Evolutionary conservation across 2,329 filamentous ascomycete genomes (phyloP), one percentile per base, ranked within the genome.

Genomic region (Acephala macrosclerotiorum): DNA sequence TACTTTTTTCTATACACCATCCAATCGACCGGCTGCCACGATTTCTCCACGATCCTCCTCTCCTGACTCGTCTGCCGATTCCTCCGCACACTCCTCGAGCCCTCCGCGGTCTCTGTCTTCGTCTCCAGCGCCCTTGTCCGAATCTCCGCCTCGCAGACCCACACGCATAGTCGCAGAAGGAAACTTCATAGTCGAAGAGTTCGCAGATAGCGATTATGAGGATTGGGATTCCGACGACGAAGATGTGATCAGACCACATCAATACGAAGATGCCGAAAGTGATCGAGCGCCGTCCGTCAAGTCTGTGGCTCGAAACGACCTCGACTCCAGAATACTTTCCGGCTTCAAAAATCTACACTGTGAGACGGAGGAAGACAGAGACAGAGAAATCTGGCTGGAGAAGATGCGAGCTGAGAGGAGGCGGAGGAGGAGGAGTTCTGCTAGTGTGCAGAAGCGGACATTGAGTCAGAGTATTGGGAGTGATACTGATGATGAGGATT

Each of bases 11-110:
- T 79, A 77, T 63, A 69, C 72, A 36, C 75, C 72, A n/a, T 70
- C 75, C 26, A 68, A 74, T 47, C 74, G 75, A 14, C 75, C 75
- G 35, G 12, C 25, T 53, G 75, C 78, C 33, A 75, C 80, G 45
- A 70, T 81, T 18, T 81, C 80, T 5, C 80, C 81, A 38, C 78
- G 75, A 61, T 78, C 79, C 7, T 77, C 77, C 35, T 75, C 76
- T 55, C 76, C 79, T 4, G 75, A 75, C 7, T 71, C 70, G 11
- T 75, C 78, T 1, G 72, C 73, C 0, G 56, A 63, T 29, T 64
- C 67, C 51, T 74, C 73, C 7, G 63, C 63, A 38, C 74, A 76
- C 3, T 67, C 65, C 14, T 64, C 64, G 40, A 74, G 71, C 60
- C 71, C 74, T n/a, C 72, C 73, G 33, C 71, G 68, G 49, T 76